Evolutionary conservation across 495 filamentous ascomycete genomes (phyloP).

Genomic region (Pyrenula massariospora): DNA sequence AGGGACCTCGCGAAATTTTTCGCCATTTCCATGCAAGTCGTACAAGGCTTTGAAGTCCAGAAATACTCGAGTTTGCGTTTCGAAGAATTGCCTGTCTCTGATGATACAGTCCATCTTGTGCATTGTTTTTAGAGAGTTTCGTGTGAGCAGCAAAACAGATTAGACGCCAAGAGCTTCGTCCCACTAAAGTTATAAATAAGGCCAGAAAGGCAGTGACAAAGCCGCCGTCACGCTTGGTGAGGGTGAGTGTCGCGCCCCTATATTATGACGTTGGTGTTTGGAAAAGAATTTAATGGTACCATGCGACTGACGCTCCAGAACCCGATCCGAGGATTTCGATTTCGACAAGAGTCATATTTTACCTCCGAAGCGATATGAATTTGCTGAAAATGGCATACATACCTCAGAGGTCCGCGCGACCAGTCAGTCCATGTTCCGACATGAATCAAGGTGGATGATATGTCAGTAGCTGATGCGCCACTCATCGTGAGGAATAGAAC

Average conservation of each 20-base stretch:
- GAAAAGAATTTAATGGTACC: background rate
- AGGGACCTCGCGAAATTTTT: background rate
- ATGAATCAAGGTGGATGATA: slow-evolving; percentile 1
- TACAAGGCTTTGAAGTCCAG: background rate
- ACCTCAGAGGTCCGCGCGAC: slow-evolving; percentile 5
- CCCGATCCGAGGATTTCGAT: too few species aligned
- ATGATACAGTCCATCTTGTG: background rate
- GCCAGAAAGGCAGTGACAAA: slow-evolving; percentile 10
- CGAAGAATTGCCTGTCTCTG: slow-evolving; percentile 7
- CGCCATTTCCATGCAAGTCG: background rate
- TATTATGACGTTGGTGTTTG: too few species aligned
- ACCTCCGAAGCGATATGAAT: background rate
- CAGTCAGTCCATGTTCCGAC: slow-evolving; percentile 10
- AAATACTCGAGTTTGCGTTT: slow-evolving; percentile 2
- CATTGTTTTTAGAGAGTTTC: background rate
- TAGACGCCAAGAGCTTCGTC: slow-evolving; percentile 9
- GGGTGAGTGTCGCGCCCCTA: slow-evolving; percentile 9
- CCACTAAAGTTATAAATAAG: slow-evolving; percentile 7
- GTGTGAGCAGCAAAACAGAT: slow-evolving; percentile 3
- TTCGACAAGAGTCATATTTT: background rate
- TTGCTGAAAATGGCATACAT: background rate
- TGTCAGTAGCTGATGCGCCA: background rate
- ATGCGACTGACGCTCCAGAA: background rate
- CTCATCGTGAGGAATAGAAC: too few species aligned
- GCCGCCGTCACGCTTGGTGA: slow-evolving; percentile 2